Evolutionary conservation across 2,329 filamentous ascomycete species (phyloP).

Genomic region (Cadophora gregata): DNA sequence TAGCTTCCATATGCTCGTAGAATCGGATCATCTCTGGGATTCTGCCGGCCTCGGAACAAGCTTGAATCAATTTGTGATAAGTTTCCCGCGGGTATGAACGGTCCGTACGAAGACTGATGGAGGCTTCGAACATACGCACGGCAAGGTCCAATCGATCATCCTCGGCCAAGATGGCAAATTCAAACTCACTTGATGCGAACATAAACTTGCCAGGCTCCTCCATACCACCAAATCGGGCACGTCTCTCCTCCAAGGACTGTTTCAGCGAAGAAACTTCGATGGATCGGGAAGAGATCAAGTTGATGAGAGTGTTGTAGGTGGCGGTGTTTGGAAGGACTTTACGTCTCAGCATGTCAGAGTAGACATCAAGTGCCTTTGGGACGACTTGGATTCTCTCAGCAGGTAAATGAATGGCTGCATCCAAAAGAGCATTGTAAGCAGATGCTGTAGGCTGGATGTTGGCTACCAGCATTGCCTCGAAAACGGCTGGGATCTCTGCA

Average conservation of each 20-base stretch:
- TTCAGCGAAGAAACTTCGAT: conserved; percentile 79
- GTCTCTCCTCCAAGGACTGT: conserved; percentile 77
- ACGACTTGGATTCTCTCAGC: conserved; percentile 82
- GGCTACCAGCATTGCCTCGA: conserved; percentile 86
- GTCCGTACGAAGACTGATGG: conserved; percentile 62
- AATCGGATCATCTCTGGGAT: conserved; percentile 89
- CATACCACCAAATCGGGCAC: conserved; percentile 83
- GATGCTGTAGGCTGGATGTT: conserved; percentile 80
- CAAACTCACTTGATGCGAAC: conserved; percentile 85
- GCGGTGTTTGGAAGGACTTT: conserved; percentile 80
- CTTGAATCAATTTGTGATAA: conserved; percentile 84
- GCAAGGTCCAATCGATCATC: conserved; percentile 88
- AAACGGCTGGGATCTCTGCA: conserved; percentile 87
- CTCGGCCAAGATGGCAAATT: conserved; percentile 83
- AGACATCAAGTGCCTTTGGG: conserved; percentile 91
- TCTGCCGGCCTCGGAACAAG: conserved; percentile 81
- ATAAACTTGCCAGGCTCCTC: conserved; percentile 85
- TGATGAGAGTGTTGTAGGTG: conserved; percentile 88
- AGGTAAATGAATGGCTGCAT: conserved; percentile 83
- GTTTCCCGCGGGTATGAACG: conserved; percentile 77
- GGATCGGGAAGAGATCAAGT: conserved; percentile 79
- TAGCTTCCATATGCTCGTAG: conserved; percentile 89
- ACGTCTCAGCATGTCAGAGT: conserved; percentile 92
- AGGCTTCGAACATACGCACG: conserved; percentile 82
- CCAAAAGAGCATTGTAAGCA: conserved; percentile 91